Conservation (phyloP, 2,329 filamentous ascomycete genomes). For the Aureobasidium pullulans region DNA sequence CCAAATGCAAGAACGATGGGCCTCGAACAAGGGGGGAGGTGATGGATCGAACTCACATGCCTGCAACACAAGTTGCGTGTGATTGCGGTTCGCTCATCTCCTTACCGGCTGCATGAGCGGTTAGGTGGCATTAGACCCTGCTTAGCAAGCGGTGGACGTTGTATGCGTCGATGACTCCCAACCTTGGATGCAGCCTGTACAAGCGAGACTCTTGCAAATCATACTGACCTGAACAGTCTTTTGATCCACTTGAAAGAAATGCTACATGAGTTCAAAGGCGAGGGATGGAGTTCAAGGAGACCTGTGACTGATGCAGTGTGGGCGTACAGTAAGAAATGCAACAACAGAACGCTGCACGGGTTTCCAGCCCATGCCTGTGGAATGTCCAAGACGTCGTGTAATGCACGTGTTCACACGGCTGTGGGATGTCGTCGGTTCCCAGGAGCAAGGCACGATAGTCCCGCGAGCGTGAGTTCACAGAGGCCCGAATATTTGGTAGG, state of each 20-base stretch:
- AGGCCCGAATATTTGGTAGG: background rate
- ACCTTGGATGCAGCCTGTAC: background rate
- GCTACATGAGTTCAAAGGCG: background rate
- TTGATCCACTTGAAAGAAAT: background rate
- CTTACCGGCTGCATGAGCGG: constrained; percentile 1
- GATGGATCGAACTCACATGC: constrained; percentile 1
- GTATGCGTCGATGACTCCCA: background rate
- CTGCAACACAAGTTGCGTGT: background rate
- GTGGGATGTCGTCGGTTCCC: background rate
- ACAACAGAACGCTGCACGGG: background rate
- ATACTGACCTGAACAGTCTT: background rate
- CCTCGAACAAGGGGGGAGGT: background rate
- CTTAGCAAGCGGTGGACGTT: background rate
- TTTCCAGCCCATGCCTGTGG: constrained; percentile 1
- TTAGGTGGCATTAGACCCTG: background rate
- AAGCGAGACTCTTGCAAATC: too few relatives aligned
- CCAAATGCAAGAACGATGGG: background rate
- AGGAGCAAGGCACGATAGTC: background rate
- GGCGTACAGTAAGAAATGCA: background rate
- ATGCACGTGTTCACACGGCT: background rate
- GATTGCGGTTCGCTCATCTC: background rate
- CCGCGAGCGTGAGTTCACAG: background rate
- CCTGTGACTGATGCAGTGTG: background rate
- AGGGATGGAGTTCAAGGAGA: background rate
- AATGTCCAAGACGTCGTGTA: background rate